Conservation (phyloP, 2,329 filamentous ascomycete genomes). For the Pseudogymnoascus sp. region DNA sequence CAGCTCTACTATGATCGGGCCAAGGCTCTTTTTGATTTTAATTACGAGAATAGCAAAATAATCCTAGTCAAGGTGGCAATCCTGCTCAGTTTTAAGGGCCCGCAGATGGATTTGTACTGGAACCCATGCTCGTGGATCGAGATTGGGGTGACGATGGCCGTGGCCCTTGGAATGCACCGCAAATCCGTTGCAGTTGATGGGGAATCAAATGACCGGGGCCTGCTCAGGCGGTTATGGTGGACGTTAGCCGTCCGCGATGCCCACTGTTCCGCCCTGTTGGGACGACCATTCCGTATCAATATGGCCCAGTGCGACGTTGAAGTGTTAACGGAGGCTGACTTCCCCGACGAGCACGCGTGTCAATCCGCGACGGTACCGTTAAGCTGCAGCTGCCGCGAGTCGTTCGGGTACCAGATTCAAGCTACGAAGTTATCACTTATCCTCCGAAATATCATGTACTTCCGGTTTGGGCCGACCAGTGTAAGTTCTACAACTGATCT, state of each 20-base stretch:
- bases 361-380: neutral
- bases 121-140: constrained; percentile 19
- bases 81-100: constrained; percentile 19
- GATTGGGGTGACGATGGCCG: constrained; percentile 19
- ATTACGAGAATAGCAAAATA: constrained; percentile 19
- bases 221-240: constrained; percentile 20
- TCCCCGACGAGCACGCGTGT: neutral
- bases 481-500: neutral
- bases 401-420: constrained; percentile 17
- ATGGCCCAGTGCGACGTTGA: constrained; percentile 17
- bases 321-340: constrained; percentile 15
- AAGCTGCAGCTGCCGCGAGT: neutral
- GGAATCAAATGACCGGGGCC: constrained; percentile 14
- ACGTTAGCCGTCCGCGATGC: constrained; percentile 18
- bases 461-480: constrained; percentile 9
- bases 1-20: constrained; percentile 15
- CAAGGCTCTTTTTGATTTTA: constrained; percentile 17
- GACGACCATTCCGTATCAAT: constrained; percentile 19
- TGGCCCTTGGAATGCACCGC: constrained; percentile 19
- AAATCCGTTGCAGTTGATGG: constrained; percentile 13
- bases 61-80: constrained; percentile 17
- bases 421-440: constrained; percentile 17
- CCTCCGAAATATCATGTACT: constrained; percentile 9
- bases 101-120: constrained; percentile 17
- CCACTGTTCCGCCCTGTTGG: constrained; percentile 15